These are phyloP conservation scores for Komagataella kurtzmanii DNA, from an alignment of 805 yeast species.

Conservation along the genomic window DNA sequence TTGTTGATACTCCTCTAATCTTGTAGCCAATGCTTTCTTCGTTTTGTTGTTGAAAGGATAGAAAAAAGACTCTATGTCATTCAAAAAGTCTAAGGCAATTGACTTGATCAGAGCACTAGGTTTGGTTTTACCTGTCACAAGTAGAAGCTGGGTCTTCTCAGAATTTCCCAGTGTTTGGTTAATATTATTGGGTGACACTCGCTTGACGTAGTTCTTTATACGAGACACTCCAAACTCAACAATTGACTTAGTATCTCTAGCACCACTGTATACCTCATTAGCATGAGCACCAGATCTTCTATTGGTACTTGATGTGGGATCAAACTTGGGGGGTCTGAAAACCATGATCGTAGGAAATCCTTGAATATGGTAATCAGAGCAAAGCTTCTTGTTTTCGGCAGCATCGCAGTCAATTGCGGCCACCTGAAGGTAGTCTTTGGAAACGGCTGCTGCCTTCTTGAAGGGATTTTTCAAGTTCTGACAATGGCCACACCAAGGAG, in stretches of 20 bases:
- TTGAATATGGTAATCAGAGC: conserved; percentile 48
- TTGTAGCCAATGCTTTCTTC: background rate
- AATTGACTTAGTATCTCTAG: conserved; percentile 41
- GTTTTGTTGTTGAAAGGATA: conserved; percentile 15
- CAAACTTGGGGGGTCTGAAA: conserved; percentile 67
- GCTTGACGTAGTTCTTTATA: conserved; percentile 53
- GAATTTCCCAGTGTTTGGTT: conserved; percentile 1
- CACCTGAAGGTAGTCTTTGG: conserved; percentile 45
- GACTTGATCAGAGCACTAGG: conserved; percentile 47
- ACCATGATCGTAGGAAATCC: conserved; percentile 81
- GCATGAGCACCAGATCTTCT: conserved; percentile 22
- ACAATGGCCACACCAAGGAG: conserved; percentile 98
- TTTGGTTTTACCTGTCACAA: conserved; percentile 35
- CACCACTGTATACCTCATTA: conserved; percentile 47
- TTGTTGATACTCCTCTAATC: conserved; percentile 9
- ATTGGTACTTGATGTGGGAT: conserved; percentile 2
- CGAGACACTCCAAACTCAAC: conserved; percentile 40
- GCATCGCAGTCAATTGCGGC: conserved; percentile 85
- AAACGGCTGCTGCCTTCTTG: conserved; percentile 45
- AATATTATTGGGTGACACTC: conserved; percentile 10
- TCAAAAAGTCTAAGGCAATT: conserved; percentile 58
- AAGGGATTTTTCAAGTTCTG: conserved; percentile 52
- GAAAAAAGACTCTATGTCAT: conserved; percentile 32
- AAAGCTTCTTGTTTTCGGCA: conserved; percentile 49
- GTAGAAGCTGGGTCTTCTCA: conserved; percentile 26